Conservation (phyloP, 129 eudicot species). For the Smallanthus sonchifolius region DNA sequence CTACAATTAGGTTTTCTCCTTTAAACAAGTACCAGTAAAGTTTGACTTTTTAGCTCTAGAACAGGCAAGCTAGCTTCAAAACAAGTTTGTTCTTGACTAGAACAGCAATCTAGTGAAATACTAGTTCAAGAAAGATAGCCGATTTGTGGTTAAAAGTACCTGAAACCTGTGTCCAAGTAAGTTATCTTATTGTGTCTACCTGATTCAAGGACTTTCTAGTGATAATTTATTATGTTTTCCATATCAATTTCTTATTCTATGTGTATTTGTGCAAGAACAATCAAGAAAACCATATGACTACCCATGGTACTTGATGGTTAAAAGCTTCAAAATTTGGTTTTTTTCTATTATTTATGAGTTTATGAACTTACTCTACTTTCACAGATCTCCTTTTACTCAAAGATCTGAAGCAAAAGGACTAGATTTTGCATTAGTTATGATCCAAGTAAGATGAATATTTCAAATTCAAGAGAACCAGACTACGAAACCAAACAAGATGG, state of each 20-base stretch:
- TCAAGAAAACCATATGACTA: constrained; percentile 3
- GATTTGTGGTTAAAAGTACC: constrained; percentile 7
- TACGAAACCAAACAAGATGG: constrained; percentile 35
- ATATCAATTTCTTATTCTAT: constrained; percentile 18
- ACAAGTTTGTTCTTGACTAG: not conserved
- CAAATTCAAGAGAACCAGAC: constrained; percentile 35
- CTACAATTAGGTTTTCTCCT: constrained; percentile 25
- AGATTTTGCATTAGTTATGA: constrained; percentile 23
- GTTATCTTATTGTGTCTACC: constrained; percentile 17
- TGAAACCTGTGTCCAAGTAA: constrained; percentile 27
- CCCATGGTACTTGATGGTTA: constrained; percentile 22
- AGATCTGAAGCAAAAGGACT: constrained; percentile 15
- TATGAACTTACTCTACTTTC: constrained; percentile 18
- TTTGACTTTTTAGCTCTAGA: constrained; percentile 22
- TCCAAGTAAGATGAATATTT: constrained; percentile 34
- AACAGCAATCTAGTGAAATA: constrained; percentile 17
- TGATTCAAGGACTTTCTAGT: constrained; percentile 19
- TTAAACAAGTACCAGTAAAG: constrained; percentile 19
- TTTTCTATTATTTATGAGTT: constrained; percentile 1
- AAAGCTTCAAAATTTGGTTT: not conserved
- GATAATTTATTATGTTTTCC: not conserved
- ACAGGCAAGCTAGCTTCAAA: not conserved
- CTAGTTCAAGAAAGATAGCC: constrained; percentile 10
- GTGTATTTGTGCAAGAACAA: constrained; percentile 19
- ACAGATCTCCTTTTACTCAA: constrained; percentile 14